Evolutionary conservation across 768 basidiomycete genomes (phyloP).

Genomic region (Wakefieldia striispora): DNA sequence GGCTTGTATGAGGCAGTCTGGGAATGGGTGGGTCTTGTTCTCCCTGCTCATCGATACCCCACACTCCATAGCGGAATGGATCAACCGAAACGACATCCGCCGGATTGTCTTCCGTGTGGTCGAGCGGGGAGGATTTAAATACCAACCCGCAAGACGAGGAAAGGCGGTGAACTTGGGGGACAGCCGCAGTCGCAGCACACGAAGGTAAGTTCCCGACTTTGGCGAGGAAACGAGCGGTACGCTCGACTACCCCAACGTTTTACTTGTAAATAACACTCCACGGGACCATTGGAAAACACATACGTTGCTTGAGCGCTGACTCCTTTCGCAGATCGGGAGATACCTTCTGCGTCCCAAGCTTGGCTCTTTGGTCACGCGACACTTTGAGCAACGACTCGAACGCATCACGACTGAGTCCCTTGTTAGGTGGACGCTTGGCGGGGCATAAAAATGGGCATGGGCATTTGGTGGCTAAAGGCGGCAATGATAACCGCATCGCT

Average conservation of each 20-base stretch:
- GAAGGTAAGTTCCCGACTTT: constrained; percentile 63
- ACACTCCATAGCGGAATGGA: constrained; percentile 16
- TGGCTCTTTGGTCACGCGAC: constrained; percentile 54
- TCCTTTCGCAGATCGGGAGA: constrained; percentile 67
- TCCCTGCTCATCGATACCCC: constrained; percentile 70
- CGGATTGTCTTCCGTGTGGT: constrained; percentile 36
- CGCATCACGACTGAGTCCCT: constrained; percentile 59
- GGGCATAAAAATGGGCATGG: constrained; percentile 51
- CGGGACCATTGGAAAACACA: constrained; percentile 23
- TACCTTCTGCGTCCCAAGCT: constrained; percentile 43
- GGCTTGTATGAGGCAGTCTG: constrained; percentile 18
- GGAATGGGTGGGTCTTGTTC: constrained; percentile 35
- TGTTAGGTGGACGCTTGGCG: constrained; percentile 34
- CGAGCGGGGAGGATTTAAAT: constrained; percentile 61
- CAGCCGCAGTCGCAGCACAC: constrained; percentile 53
- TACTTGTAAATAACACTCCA: constrained; percentile 1
- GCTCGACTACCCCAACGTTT: constrained; percentile 50
- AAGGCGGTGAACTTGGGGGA: constrained; percentile 64
- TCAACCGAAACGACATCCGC: background rate
- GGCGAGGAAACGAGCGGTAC: constrained; percentile 72
- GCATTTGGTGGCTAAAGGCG: constrained; percentile 27
- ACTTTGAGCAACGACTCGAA: constrained; percentile 65
- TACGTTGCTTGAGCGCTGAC: constrained; percentile 72
- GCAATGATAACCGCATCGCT: constrained; percentile 55
- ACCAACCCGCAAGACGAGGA: constrained; percentile 67